Evolutionary conservation across 2,329 filamentous ascomycete species (phyloP), one percentile per base, ranked within the genome.

Genomic region (Cladosporium sp.): DNA sequence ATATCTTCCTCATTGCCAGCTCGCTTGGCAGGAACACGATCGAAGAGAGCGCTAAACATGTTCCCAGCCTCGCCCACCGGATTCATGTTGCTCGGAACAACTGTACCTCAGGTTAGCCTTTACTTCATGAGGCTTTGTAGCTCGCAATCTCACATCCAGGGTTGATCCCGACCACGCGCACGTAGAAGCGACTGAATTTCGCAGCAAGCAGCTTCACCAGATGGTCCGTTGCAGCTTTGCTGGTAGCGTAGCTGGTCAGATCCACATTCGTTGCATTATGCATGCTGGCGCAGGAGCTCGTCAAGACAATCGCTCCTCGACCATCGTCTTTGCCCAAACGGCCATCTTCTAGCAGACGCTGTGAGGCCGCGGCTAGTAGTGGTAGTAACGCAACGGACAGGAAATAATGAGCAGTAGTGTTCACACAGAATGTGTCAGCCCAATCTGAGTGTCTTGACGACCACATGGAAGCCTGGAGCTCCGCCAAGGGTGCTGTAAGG

Each of bases 221-320:
- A 70, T 82, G 80, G 66, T 82, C 80, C 1, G 79, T 81, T 0
- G 78, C 80, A 1, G 80, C 80, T 62, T 82, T 82, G 61, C 77
- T 82, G 0, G 76, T 66, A 0, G 79, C 79, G 60, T 82, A 82
- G 63, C 76, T 80, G 5, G 78, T 81, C 65, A 82, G 67, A 60
- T 82, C 80, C 3, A 82, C 72, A 62, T 82, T 82, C 1, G 80
- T 82, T 1, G 66, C 76, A 65, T 81, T 81, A 60, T 81, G 79
- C 74, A 81, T 77, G 64, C 78, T 80, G 2, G 80, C 79, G 63
- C 80, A 82, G 2, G 76, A 79, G 64, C 80, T 82, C 3, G 78
- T 81, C 4, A 82, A 69, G 3, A 81, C 69, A 15, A 81, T 68
- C 0, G 76, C 76, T 0, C 79, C 80, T 6, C 79, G 70, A 7